Conservation (phyloP, 2,329 filamentous ascomycete genomes). For the Aspergillus calidoustus region DNA sequence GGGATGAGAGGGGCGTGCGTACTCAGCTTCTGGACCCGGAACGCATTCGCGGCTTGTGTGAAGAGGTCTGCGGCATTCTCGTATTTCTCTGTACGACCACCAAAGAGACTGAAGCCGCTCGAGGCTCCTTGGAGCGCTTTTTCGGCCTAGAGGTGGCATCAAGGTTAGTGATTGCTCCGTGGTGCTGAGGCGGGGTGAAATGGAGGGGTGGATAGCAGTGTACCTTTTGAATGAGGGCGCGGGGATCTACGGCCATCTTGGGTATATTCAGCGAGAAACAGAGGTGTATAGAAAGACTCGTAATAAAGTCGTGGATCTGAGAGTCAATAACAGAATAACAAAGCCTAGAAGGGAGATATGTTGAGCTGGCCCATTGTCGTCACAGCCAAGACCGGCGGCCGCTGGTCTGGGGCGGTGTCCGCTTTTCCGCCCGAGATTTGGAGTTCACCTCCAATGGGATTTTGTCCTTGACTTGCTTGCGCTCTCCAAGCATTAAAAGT, state of each 20-base stretch:
- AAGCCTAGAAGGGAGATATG: not conserved
- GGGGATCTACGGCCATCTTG: conserved; percentile 76
- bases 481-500: not conserved
- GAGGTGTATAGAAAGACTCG: not conserved
- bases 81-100: conserved; percentile 83
- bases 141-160: conserved; percentile 69
- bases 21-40: conserved; percentile 86
- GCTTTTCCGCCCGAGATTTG: not conserved
- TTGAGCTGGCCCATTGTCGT: conserved; percentile 7
- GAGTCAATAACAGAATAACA: not conserved
- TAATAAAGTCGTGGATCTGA: not conserved
- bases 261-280: not conserved
- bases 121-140: conserved; percentile 76
- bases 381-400: conserved; percentile 6
- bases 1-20: conserved; percentile 32
- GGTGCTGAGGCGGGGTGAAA: conserved; percentile 21
- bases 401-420: not conserved
- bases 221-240: conserved; percentile 79
- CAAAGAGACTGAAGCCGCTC: conserved; percentile 87
- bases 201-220: conserved; percentile 20
- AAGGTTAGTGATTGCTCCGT: conserved; percentile 35
- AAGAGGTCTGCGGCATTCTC: conserved; percentile 88
- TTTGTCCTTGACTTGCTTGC: not conserved
- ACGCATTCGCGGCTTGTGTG: conserved; percentile 87
- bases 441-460: not conserved